Conservation (phyloP, 2,329 filamentous ascomycete genomes). For the Penicillium sp. region DNA sequence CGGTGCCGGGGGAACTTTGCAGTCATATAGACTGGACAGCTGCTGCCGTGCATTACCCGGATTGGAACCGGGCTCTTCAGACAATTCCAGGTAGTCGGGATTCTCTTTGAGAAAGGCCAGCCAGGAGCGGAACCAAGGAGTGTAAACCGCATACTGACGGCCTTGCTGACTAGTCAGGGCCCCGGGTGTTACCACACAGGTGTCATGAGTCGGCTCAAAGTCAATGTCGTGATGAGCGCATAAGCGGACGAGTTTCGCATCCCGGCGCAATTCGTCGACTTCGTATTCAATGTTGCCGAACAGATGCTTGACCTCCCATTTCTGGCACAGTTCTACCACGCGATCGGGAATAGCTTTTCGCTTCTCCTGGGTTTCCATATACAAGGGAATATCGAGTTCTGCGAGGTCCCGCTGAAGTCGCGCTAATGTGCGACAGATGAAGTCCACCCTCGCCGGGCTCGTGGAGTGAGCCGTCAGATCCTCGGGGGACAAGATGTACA, state of each 20-base stretch:
- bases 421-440: conserved; percentile 66
- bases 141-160: conserved; percentile 77
- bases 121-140: conserved; percentile 76
- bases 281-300: conserved; percentile 88
- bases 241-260: conserved; percentile 58
- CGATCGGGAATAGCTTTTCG: conserved; percentile 57
- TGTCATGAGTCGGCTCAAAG: conserved; percentile 71
- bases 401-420: conserved; percentile 61
- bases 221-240: conserved; percentile 59
- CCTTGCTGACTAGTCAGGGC: conserved; percentile 60
- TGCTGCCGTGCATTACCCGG: conserved; percentile 43
- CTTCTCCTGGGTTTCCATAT: conserved; percentile 64
- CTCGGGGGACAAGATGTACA: conserved; percentile 77
- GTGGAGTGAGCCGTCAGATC: conserved; percentile 78
- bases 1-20: conserved; percentile 56
- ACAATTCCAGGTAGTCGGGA: conserved; percentile 58
- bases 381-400: conserved; percentile 68
- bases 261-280: conserved; percentile 78
- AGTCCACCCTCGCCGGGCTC: conserved; percentile 68
- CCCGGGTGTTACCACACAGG: conserved; percentile 74
- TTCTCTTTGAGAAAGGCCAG: conserved; percentile 65
- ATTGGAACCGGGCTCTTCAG: conserved; percentile 55
- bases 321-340: conserved; percentile 59
- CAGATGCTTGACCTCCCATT: conserved; percentile 69
- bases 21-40: conserved; percentile 55